A percentile compares a stretch with the other conserved stretches of the same genome.
Evolutionary conservation across 1,284 basidiomycete species (phyloP).

Genomic region (Apiotrichum gracile): DNA sequence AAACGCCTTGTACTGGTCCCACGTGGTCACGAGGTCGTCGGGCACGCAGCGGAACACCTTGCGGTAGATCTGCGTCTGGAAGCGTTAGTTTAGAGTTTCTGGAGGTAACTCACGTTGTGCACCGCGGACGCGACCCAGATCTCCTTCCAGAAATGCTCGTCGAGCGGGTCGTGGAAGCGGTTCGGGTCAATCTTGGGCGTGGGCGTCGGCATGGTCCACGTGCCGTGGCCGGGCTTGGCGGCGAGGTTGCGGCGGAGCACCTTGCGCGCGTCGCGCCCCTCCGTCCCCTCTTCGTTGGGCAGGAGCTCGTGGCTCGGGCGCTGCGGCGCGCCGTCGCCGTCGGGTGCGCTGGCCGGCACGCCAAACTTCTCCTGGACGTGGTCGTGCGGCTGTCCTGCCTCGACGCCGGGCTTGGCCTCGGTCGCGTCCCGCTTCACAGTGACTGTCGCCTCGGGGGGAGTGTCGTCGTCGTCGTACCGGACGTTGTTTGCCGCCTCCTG

Average conservation of each 20-base stretch:
- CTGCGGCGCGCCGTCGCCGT: slow-evolving; percentile 47
- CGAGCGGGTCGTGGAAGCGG: slow-evolving; percentile 79
- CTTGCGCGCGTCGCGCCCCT: slow-evolving; percentile 52
- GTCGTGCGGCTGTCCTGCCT: slow-evolving; percentile 1
- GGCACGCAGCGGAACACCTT: slow-evolving; percentile 89
- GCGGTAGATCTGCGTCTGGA: slow-evolving; percentile 76
- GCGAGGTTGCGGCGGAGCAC: slow-evolving; percentile 56
- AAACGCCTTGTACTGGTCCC: slow-evolving; percentile 91
- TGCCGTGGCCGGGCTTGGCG: slow-evolving; percentile 51
- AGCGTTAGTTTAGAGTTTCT: not conserved
- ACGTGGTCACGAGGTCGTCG: slow-evolving; percentile 83
- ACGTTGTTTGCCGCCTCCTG: slow-evolving; percentile 30
- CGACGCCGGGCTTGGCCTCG: slow-evolving; percentile 14
- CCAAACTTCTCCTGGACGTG: slow-evolving; percentile 35
- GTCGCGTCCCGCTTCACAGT: slow-evolving; percentile 21
- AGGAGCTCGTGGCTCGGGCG: slow-evolving; percentile 20
- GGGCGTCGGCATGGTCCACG: slow-evolving; percentile 55
- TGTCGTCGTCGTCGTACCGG: slow-evolving; percentile 25
- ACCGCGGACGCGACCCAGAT: slow-evolving; percentile 78
- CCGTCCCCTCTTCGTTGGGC: slow-evolving; percentile 49
- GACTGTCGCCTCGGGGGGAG: slow-evolving; percentile 24
- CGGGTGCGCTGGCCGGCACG: slow-evolving; percentile 56
- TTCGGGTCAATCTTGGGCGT: slow-evolving; percentile 67
- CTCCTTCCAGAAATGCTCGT: slow-evolving; percentile 77
- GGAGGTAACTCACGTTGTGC: slow-evolving; percentile 53